phyloP scores from a whole-genome alignment of 2,329 filamentous ascomycete genomes.

The Apiospora marii region DNA sequence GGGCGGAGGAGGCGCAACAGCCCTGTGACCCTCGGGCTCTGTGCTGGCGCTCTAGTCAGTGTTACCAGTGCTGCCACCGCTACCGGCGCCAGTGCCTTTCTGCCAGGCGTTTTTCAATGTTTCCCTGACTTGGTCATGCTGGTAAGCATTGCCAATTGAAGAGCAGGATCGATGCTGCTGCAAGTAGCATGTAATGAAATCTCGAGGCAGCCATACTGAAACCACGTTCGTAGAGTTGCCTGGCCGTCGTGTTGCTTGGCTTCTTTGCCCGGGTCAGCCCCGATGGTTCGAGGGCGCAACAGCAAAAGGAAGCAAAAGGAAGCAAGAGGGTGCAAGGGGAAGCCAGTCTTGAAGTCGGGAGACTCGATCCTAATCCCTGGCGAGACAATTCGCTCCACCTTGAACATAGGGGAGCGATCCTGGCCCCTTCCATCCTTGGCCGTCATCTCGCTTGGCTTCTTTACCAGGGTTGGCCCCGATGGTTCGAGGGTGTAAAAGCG shows the following conservation, averaged over 20 bases:
- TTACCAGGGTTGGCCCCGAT: slow-evolving; percentile 29
- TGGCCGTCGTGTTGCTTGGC: not conserved
- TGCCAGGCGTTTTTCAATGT: slow-evolving; percentile 24
- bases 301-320: slow-evolving; percentile 34
- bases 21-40: not conserved
- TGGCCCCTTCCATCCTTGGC: not conserved
- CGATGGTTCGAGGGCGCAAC: slow-evolving; percentile 43
- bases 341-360: not conserved
- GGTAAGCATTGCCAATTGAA: slow-evolving; percentile 24
- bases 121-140: slow-evolving; percentile 26
- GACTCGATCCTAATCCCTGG: not conserved
- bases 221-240: not conserved
- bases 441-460: not conserved
- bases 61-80: not conserved
- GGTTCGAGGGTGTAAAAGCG: slow-evolving; percentile 44
- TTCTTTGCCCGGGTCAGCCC: slow-evolving; percentile 14
- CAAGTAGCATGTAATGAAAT: slow-evolving; percentile 23
- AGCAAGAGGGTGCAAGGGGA: too few relatives aligned
- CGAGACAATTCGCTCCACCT: not conserved
- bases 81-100: not conserved
- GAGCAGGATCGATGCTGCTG: slow-evolving; percentile 25
- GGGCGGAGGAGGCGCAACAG: not conserved
- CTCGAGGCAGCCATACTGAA: slow-evolving; percentile 23
- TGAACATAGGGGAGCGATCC: not conserved
- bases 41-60: not conserved